Base-by-base conservation (phyloP, 2,329 filamentous ascomycete genomes). In the Colletotrichum echinochloae region DNA sequence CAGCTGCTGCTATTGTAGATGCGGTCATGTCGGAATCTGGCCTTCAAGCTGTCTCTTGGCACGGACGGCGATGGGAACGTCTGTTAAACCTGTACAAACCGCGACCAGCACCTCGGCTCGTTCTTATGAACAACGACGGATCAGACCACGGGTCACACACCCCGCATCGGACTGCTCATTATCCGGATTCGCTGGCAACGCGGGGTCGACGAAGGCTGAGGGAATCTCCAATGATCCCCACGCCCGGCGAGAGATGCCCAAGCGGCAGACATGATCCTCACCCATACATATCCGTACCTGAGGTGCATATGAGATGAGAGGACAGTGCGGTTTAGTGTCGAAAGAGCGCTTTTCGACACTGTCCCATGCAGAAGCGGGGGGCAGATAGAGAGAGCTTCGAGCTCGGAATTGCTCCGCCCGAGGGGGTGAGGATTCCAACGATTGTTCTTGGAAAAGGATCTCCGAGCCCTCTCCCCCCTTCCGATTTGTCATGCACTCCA, bases 401-500 rank as follows among this genome's bases (percentile, higher is more conserved):
- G 55, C 12, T 46, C 20, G 30, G 18, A 23, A 30, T 23, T 8
- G 33, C 52, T 26, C 26, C 48, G 48, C 26, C 23, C 9, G 30
- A 33, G 30, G 37, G 14, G 26, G 48, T n/a, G n/a, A 12, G 48
- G 23, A 51, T 51, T 51, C 14, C 48, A 51, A 16, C 26, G 4
- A 30, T 7, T 16, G 23, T 18, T 23, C 57, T 41, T n/a, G 63
- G 44, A 66, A 44, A 49, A 59, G 12, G 52, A 59, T 60, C 55
- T 69, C 62, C 66, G 66, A 69, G 52, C 41, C 54, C 52, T 44
- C 44, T 37, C 37, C 5, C 39, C 41, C 35, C 8, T 8, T 30
- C 66, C 62, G 62, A 69, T 69, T 66, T 66, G 66, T 69, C 66
- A 69, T 69, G 66, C 48, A 69, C 62, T 65, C 66, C 55, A 69